Evolutionary conservation across 1,284 basidiomycete species (phyloP).

Genomic region (Naganishia sp.): DNA sequence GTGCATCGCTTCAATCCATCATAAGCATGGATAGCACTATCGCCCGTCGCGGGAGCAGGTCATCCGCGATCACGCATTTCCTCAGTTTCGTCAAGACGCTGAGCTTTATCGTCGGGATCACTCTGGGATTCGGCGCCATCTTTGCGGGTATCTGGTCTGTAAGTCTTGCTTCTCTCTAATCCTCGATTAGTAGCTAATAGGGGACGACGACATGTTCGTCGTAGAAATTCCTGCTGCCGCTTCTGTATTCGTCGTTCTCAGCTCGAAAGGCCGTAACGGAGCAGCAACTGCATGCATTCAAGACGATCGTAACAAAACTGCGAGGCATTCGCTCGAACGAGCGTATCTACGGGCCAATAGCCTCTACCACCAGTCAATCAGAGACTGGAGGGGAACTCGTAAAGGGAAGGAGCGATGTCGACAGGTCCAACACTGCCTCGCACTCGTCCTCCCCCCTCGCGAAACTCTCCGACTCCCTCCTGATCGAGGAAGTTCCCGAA

Average conservation of each 20-base stretch:
- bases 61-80: conserved; percentile 14
- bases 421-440: conserved; percentile 7
- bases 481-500: conserved; percentile 27
- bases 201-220: not conserved
- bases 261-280: conserved; percentile 47
- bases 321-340: conserved; percentile 14
- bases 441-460: not conserved
- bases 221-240: conserved; percentile 46
- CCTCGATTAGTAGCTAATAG: not conserved
- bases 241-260: conserved; percentile 49
- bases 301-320: conserved; percentile 11
- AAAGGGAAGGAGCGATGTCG: not conserved
- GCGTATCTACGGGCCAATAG: conserved; percentile 13
- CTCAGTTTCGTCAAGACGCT: conserved; percentile 42
- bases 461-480: conserved; percentile 22
- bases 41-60: conserved; percentile 2
- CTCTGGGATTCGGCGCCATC: conserved; percentile 44
- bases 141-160: conserved; percentile 46
- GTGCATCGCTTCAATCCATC: not conserved
- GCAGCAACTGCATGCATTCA: conserved; percentile 39
- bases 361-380: not conserved
- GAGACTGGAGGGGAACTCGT: too few relatives aligned
- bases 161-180: conserved; percentile 4
- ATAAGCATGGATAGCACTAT: conserved; percentile 15
- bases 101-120: conserved; percentile 45